phyloP scores from a whole-genome alignment of 2,329 filamentous ascomycete genomes.

The Aureobasidium subglaciale region DNA sequence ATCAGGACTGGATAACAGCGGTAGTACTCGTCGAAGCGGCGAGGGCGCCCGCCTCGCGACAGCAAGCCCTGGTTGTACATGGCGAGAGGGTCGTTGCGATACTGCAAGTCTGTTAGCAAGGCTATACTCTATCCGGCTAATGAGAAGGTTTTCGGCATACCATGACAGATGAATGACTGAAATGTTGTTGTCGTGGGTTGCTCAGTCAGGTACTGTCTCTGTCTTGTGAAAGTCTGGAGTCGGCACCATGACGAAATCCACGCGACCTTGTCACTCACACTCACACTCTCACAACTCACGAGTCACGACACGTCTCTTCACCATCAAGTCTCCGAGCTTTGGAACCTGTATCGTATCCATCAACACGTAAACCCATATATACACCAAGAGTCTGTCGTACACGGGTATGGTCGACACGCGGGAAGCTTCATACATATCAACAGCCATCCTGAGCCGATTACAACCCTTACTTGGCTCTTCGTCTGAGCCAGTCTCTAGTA shows the following conservation, averaged over 20 bases:
- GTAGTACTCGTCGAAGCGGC: slow-evolving; percentile 97
- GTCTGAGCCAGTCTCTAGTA: no score
- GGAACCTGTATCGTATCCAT: no score
- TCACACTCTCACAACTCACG: neutral
- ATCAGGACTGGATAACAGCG: slow-evolving; percentile 93
- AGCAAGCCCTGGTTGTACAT: slow-evolving; percentile 50
- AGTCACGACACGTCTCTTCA: no score
- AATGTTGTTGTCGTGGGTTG: neutral
- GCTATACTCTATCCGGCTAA: no score
- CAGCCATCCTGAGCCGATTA: no score
- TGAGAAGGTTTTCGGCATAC: neutral
- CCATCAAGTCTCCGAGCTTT: no score
- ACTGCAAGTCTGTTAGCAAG: slow-evolving; percentile 24
- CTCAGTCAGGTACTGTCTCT: neutral
- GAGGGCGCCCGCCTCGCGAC: slow-evolving; percentile 45
- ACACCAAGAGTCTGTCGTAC: no score
- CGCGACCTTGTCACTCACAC: neutral
- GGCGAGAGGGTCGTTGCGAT: slow-evolving; percentile 45
- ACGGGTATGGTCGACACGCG: no score
- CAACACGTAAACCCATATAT: no score
- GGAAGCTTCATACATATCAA: no score
- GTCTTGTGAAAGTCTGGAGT: slow-evolving; percentile 7
- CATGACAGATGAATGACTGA: neutral
- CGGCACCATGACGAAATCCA: neutral
- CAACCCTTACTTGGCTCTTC: no score